These are phyloP conservation scores for Chlorella sp. DNA, from an alignment of 139 green algal genomes.

Conservation along the genomic window DNA sequence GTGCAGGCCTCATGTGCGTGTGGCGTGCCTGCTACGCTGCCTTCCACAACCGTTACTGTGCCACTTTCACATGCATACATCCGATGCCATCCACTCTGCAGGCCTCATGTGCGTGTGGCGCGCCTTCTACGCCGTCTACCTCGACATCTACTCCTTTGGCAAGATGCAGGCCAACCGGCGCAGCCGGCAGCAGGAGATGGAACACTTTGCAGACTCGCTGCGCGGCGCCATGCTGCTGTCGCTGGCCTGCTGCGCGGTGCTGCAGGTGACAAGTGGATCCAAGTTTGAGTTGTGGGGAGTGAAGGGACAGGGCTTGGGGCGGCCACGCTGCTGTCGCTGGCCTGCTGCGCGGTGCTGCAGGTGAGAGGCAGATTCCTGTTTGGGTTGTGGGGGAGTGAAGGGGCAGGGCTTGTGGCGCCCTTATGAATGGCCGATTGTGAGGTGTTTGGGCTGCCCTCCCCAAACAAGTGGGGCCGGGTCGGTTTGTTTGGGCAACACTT, in stretches of 20 bases:
- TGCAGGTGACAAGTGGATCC: no score
- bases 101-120: slow-evolving; percentile 77
- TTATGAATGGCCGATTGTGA: no score
- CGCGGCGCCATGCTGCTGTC: slow-evolving; percentile 43
- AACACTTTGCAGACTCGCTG: slow-evolving; percentile 52
- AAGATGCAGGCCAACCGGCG: slow-evolving; percentile 26
- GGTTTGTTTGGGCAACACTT: no score
- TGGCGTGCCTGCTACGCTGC: slow-evolving; percentile 75
- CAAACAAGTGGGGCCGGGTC: no score
- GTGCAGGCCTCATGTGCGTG: not conserved
- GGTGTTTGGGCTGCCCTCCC: no score
- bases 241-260: slow-evolving; percentile 42
- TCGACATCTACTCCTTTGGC: slow-evolving; percentile 66
- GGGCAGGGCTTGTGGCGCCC: no score
- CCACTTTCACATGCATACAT: slow-evolving; percentile 1
- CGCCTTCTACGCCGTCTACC: slow-evolving; percentile 68
- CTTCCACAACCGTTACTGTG: slow-evolving; percentile 69
- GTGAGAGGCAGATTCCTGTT: no score
- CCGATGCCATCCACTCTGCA: not conserved
- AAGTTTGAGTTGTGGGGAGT: no score
- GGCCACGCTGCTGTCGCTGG: no score
- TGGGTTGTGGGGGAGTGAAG: no score
- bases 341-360: no score
- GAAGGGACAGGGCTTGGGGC: no score
- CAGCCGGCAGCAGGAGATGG: slow-evolving; percentile 40